Conservation (phyloP, 192 early-diverging fungal genomes). For the Backusella mclennaniae region DNA sequence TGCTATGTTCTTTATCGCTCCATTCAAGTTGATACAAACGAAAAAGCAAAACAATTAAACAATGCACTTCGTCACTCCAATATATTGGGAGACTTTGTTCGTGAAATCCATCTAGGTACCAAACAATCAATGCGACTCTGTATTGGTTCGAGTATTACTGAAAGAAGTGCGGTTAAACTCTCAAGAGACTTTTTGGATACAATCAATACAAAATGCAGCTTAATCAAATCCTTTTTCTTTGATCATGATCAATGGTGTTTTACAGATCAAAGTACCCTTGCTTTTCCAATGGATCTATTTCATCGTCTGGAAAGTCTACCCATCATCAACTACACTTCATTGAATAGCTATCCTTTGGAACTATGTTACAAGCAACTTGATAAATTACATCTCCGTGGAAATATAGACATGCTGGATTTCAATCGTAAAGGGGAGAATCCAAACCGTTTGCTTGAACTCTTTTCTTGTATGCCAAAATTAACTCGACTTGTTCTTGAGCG, state of each 20-base stretch:
- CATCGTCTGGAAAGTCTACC: neutral
- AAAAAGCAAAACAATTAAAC: neutral
- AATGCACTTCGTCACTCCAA: neutral
- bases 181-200: neutral
- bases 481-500: neutral
- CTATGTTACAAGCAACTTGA: neutral
- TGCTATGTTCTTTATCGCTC: neutral
- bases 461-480: neutral
- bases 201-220: neutral
- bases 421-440: neutral
- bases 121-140: neutral
- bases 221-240: neutral
- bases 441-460: neutral
- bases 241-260: neutral
- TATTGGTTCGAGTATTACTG: neutral
- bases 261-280: neutral
- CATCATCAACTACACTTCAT: neutral
- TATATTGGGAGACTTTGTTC: neutral
- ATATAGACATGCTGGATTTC: neutral
- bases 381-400: neutral
- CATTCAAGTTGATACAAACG: neutral
- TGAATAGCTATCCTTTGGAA: neutral
- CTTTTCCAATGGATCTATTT: neutral
- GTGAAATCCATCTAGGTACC: neutral
- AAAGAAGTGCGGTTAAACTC: neutral